Evolutionary conservation across 208 protist species (phyloP).

Genomic region (Trypanosoma platydactyli): DNA sequence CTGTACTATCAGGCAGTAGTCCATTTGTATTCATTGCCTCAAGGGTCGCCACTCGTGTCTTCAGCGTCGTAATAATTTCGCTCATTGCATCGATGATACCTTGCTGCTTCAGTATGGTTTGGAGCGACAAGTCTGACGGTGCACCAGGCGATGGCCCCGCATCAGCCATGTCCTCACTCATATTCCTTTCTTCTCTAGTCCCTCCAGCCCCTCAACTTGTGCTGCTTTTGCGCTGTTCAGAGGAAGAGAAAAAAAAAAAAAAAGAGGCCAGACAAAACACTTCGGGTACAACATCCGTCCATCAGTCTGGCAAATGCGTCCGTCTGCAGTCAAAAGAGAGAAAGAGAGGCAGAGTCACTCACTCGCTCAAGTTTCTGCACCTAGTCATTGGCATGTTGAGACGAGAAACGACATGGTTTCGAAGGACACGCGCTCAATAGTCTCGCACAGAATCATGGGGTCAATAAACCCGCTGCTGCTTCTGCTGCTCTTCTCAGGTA

Average conservation of each 20-base stretch:
- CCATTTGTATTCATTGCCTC: constrained; percentile 10
- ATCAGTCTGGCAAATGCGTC: too few species aligned
- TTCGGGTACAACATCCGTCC: too few species aligned
- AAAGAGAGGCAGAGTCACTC: not conserved
- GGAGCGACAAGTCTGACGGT: constrained; percentile 40
- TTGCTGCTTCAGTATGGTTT: constrained; percentile 75
- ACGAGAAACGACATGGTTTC: constrained; percentile 38
- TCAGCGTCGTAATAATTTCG: constrained; percentile 49
- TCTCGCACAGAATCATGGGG: constrained; percentile 26
- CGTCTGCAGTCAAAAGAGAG: too few species aligned
- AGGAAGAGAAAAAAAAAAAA: too few species aligned
- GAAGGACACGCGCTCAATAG: constrained; percentile 7
- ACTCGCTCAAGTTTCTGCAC: not conserved
- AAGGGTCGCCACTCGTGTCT: constrained; percentile 31
- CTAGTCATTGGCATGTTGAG: constrained; percentile 19
- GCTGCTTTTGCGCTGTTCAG: too few species aligned
- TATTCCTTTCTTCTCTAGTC: not conserved
- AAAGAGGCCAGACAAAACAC: too few species aligned
- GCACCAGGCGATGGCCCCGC: constrained; percentile 12
- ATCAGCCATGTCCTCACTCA: constrained; percentile 12
- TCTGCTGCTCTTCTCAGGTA: constrained; percentile 23
- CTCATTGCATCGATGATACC: constrained; percentile 59
- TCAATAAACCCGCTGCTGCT: constrained; percentile 28
- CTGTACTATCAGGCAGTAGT: not conserved
- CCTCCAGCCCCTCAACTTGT: too few species aligned